Percentiles rank a stretch among this genome's conserved stretches.
Evolutionary conservation across 495 filamentous ascomycete species (phyloP).

Genomic region (Penicillium subrubescens): DNA sequence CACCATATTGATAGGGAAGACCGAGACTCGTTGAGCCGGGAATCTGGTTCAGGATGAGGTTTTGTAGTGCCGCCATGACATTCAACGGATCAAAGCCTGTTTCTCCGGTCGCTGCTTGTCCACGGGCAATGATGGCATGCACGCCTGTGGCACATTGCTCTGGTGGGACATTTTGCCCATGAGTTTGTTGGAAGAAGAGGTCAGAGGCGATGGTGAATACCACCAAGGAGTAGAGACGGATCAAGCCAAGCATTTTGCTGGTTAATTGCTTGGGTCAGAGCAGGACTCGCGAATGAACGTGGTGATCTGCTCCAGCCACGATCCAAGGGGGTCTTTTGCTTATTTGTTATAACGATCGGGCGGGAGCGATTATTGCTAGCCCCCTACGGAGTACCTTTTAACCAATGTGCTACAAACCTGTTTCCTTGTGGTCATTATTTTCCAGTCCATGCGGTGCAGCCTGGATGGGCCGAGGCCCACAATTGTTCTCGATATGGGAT

Average conservation of each 20-base stretch:
- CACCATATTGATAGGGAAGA: constrained; percentile 22
- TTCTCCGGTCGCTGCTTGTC: constrained; percentile 17
- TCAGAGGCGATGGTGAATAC: not conserved
- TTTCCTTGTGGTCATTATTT: not conserved
- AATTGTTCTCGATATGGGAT: not conserved
- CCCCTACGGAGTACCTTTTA: not conserved
- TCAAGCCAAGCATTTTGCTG: constrained; percentile 4
- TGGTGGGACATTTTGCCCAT: constrained; percentile 13
- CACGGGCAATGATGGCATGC: constrained; percentile 27
- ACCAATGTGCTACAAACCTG: not conserved
- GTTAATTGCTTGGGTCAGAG: not conserved
- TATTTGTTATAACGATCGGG: not conserved
- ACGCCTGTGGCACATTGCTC: constrained; percentile 23
- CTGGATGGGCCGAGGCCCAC: not conserved
- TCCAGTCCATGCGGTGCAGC: not conserved
- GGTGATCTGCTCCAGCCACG: not conserved
- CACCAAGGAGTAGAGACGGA: constrained; percentile 2
- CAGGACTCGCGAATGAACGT: not conserved
- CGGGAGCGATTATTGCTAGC: not conserved
- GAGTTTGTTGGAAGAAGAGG: constrained; percentile 1
- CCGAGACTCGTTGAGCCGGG: constrained; percentile 27
- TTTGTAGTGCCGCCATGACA: constrained; percentile 22
- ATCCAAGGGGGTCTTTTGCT: not conserved
- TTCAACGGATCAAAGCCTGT: constrained; percentile 17
- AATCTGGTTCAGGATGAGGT: constrained; percentile 23